Base-by-base conservation (phyloP, 306 rosid genomes). In the Casuarina equisetifolia region DNA sequence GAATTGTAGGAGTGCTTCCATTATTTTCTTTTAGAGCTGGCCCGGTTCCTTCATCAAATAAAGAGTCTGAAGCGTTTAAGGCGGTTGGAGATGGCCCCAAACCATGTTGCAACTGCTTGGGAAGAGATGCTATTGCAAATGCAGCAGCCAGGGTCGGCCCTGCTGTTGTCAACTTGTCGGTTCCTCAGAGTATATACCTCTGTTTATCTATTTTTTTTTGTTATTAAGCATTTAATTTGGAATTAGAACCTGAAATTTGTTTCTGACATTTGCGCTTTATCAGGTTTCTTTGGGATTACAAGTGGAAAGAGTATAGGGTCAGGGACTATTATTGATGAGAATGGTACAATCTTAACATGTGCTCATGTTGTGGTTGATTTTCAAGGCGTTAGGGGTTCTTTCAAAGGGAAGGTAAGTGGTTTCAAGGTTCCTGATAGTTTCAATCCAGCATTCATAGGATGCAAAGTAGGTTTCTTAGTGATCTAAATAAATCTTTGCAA, bases 331-430 rank as follows among this genome's bases (percentile, higher is more conserved):
- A 92, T 95, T 69, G 69, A 88, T 74, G 46, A 86, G 84, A 90
- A 95, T 76, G 98, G 98, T 62, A 92, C 97, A 46, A 91, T 92
- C 71, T 83, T 95, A 86, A 95, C 98, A 35, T 89, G 94, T 83
- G 98, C 97, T 52, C 98, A 92, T 86, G 88, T 85, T 78, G 93
- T 95, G 76, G 83, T 84, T 50, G 86, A 85, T 87, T 86, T 86
- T 83, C 88, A 86, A 2, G 96, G 96, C 58, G 9, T 52, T 12
- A 77, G 82, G 82, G 73, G 86, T 83, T 80, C 83, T 38, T 11
- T 88, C 40, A 95, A 91, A 59, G 89, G 94, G 82, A 91, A 89
- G 97, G 99, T 91, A 69, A 76, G 97, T 74, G 68, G 50, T 73
- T 68, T 6, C 19, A 19, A 78, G 13, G 25, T 11, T 44, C 35